Conservation (phyloP, 2,329 filamentous ascomycete species). For the Paecilomyces sp. region DNA sequence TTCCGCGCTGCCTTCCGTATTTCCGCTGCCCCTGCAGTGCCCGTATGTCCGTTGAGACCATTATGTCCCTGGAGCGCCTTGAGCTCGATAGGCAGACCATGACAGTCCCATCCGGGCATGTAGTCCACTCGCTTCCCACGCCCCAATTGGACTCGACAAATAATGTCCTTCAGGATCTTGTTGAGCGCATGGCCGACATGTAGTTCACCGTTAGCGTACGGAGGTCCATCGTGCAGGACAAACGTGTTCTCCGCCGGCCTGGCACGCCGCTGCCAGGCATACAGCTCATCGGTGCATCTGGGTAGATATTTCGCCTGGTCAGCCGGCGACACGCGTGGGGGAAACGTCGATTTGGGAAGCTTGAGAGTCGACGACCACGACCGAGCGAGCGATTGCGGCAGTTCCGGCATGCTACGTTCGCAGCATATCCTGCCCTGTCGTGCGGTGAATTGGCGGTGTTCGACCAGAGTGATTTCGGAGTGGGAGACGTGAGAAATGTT, state of each 20-base stretch:
- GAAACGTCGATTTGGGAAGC: conserved; percentile 68
- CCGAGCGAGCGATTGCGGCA: conserved; percentile 29
- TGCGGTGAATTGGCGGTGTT: not conserved
- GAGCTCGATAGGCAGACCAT: conserved; percentile 92
- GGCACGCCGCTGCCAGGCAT: conserved; percentile 68
- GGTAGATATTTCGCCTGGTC: conserved; percentile 55
- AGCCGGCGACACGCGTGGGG: conserved; percentile 39
- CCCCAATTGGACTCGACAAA: conserved; percentile 72
- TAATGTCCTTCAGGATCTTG: conserved; percentile 94
- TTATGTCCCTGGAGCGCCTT: conserved; percentile 69
- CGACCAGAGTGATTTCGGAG: not conserved
- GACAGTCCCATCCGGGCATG: conserved; percentile 93
- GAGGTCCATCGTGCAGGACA: conserved; percentile 87
- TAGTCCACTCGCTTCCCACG: conserved; percentile 72
- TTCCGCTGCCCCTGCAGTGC: conserved; percentile 34
- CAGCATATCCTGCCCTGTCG: conserved; percentile 15
- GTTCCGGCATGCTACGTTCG: conserved; percentile 30
- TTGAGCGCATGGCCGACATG: conserved; percentile 95
- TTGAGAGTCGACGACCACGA: conserved; percentile 68
- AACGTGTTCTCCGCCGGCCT: conserved; percentile 56
- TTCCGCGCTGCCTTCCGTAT: conserved; percentile 49
- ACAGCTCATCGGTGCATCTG: conserved; percentile 79
- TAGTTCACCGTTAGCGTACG: conserved; percentile 87
- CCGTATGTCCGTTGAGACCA: conserved; percentile 20
- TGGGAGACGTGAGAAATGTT: not conserved